Evolutionary conservation across 2,329 filamentous ascomycete species (phyloP).

Genomic region (Ciborinia camelliae): DNA sequence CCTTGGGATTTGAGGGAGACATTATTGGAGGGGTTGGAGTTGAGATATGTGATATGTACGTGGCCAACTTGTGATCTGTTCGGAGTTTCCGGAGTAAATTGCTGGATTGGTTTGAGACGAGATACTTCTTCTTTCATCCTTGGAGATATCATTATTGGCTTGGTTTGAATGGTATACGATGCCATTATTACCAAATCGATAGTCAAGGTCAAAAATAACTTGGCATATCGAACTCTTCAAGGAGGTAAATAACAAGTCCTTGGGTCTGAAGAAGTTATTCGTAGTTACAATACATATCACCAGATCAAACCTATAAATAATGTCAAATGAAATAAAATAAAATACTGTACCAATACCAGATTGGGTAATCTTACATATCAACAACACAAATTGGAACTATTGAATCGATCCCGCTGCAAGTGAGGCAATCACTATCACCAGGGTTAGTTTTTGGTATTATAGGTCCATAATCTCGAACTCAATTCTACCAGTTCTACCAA

Average conservation of each 20-base stretch:
- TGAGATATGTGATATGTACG: neutral
- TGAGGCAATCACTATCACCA: neutral
- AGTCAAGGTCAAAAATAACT: slow-evolving; percentile 10
- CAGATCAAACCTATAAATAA: slow-evolving; percentile 14
- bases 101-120: neutral
- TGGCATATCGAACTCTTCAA: slow-evolving; percentile 1
- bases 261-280: slow-evolving; percentile 11
- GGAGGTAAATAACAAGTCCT: neutral
- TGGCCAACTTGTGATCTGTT: slow-evolving; percentile 6
- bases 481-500: neutral
- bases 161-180: neutral
- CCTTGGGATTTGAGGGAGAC: neutral
- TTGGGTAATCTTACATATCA: too few relatives aligned
- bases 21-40: too few relatives aligned
- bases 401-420: slow-evolving; percentile 13
- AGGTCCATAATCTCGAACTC: neutral
- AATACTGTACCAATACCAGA: too few relatives aligned
- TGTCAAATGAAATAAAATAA: slow-evolving; percentile 11
- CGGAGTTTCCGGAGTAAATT: slow-evolving; percentile 8
- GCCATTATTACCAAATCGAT: slow-evolving; percentile 3
- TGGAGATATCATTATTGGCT: neutral
- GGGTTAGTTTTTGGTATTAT: neutral
- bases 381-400: slow-evolving; percentile 9
- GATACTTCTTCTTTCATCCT: neutral
- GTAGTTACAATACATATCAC: slow-evolving; percentile 16